Percentiles rank a stretch among this genome's conserved stretches.
These are phyloP conservation scores for Dactylellina cionopaga DNA, from an alignment of 2,329 filamentous ascomycete species.

Conservation along the genomic window DNA sequence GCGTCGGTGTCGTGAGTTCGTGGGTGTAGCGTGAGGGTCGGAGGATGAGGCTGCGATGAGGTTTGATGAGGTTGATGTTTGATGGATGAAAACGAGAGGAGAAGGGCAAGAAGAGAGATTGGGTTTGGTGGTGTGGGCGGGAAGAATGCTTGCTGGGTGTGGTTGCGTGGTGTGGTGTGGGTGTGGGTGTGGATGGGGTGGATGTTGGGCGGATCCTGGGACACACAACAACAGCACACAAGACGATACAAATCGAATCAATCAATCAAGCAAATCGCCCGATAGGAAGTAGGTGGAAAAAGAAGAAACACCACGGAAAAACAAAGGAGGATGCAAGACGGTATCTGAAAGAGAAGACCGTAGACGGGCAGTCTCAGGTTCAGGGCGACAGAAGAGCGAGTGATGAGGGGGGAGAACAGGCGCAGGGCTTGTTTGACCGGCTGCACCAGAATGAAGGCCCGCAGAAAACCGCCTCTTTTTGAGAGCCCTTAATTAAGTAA, in stretches of 20 bases:
- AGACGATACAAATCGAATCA: no score
- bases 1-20: not conserved
- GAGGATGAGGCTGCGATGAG: conserved; percentile 7
- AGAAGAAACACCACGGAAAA: not conserved
- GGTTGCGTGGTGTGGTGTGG: conserved; percentile 22
- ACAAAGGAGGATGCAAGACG: not conserved
- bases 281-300: not conserved
- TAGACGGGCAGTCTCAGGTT: not conserved
- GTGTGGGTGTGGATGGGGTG: no score
- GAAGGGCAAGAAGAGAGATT: not conserved
- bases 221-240: conserved; percentile 20
- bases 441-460: conserved; percentile 37
- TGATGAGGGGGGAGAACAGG: not conserved
- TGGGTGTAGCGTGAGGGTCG: not conserved
- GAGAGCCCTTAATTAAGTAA: no score
- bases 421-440: not conserved
- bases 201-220: conserved; percentile 48
- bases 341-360: no score
- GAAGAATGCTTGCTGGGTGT: conserved; percentile 35
- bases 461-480: conserved; percentile 48
- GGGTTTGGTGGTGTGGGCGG: conserved; percentile 20
- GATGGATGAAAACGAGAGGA: not conserved
- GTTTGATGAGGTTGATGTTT: conserved; percentile 9
- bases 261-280: not conserved
- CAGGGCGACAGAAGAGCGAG: not conserved